Conservation (phyloP, 1,139 yeast species). For the Pichia sp. region DNA sequence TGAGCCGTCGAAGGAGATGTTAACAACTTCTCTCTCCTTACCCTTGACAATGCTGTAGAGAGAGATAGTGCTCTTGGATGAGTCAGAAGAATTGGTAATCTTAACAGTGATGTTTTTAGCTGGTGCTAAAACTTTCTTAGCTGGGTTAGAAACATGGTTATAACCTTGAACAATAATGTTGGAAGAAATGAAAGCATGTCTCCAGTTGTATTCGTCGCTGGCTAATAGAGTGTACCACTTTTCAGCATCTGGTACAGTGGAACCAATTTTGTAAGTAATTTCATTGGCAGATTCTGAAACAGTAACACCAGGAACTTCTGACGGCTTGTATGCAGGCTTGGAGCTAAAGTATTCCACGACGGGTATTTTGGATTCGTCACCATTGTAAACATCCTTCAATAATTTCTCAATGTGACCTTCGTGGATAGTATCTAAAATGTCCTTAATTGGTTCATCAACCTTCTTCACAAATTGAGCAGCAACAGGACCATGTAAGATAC, state of each 20-base stretch:
- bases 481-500: slow-evolving; percentile 98
- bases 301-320: slow-evolving; percentile 35
- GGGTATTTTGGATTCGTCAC: slow-evolving; percentile 71
- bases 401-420: slow-evolving; percentile 79
- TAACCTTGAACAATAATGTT: slow-evolving; percentile 81
- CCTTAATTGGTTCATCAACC: slow-evolving; percentile 89
- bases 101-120: slow-evolving; percentile 60
- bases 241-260: slow-evolving; percentile 45
- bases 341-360: slow-evolving; percentile 73
- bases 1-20: slow-evolving; percentile 45
- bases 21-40: slow-evolving; percentile 63
- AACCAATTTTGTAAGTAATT: slow-evolving; percentile 39
- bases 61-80: slow-evolving; percentile 55
- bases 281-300: slow-evolving; percentile 38
- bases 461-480: slow-evolving; percentile 88
- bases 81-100: slow-evolving; percentile 47
- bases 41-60: slow-evolving; percentile 73
- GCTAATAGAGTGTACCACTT: slow-evolving; percentile 81
- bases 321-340: slow-evolving; percentile 37
- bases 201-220: slow-evolving; percentile 78
- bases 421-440: slow-evolving; percentile 82
- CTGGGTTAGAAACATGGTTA: slow-evolving; percentile 73
- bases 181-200: slow-evolving; percentile 81
- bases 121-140: slow-evolving; percentile 77
- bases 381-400: slow-evolving; percentile 63